Conservation (phyloP, 495 filamentous ascomycete genomes). For the Podospora pseudopauciseta region DNA sequence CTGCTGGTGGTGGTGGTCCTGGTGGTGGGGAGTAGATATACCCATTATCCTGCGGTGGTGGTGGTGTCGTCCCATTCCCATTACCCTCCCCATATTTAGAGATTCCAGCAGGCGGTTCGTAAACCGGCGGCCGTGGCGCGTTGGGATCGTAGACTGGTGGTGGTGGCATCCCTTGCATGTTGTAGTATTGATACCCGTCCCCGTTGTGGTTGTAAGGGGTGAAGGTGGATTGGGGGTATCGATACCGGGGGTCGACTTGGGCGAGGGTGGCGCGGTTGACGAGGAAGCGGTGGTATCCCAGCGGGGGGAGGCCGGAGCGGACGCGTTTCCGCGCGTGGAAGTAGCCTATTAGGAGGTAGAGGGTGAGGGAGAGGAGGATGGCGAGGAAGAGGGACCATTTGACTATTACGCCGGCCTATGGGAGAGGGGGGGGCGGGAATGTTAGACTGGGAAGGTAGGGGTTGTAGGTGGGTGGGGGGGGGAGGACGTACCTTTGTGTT, state of each 20-base stretch:
- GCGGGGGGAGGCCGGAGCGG: conserved; percentile 54
- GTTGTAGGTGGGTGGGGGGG: not conserved
- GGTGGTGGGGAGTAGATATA: conserved; percentile 37
- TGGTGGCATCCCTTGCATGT: conserved; percentile 59
- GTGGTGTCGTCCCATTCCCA: conserved; percentile 36
- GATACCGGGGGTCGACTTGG: conserved; percentile 51
- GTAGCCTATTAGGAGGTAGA: conserved; percentile 57
- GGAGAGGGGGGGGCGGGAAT: not conserved
- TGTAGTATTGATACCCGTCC: conserved; percentile 32
- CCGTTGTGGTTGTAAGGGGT: conserved; percentile 21
- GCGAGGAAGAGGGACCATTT: conserved; percentile 67
- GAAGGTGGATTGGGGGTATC: conserved; percentile 34
- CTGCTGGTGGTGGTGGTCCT: conserved; percentile 38
- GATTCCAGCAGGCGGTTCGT: conserved; percentile 51
- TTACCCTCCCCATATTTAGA: conserved; percentile 54
- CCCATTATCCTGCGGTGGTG: conserved; percentile 21
- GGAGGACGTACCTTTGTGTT: conserved; percentile 33
- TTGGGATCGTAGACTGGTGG: conserved; percentile 50
- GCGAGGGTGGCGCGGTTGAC: conserved; percentile 53
- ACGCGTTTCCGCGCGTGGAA: conserved; percentile 66
- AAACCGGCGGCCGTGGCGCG: conserved; percentile 49
- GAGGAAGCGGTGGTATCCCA: conserved; percentile 70
- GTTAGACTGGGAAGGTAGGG: too few relatives aligned
- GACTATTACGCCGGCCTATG: conserved; percentile 56
- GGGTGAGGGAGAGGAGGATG: conserved; percentile 46